Conservation (phyloP, 129 eudicot species). For the Flaveria robusta region DNA sequence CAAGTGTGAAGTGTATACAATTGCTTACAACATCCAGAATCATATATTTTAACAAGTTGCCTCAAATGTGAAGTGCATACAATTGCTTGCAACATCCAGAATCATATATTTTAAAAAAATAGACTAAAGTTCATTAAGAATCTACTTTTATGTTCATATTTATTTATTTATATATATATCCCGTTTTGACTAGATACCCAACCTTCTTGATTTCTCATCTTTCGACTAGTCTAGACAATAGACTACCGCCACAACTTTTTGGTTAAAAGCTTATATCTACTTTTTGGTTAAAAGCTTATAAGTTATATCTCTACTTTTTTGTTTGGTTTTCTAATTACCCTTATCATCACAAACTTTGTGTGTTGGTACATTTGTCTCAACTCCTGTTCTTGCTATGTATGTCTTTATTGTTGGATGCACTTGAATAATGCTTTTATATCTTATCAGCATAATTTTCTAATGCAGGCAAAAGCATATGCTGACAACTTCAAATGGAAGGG, state of each 20-base stretch:
- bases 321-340: not conserved
- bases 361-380: not conserved
- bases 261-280: not conserved
- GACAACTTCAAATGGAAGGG: slow-evolving; percentile 99
- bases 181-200: not conserved
- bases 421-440: not conserved
- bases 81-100: not conserved
- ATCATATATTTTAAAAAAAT: not conserved
- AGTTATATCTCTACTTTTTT: not conserved
- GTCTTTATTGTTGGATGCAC: slow-evolving; percentile 1
- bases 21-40: not conserved
- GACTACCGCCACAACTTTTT: not conserved
- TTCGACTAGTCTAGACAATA: not conserved
- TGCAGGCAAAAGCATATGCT: slow-evolving; percentile 85
- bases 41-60: not conserved
- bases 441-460: slow-evolving; percentile 16
- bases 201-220: not conserved
- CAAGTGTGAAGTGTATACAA: not conserved
- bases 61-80: not conserved
- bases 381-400: too few relatives aligned
- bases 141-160: not conserved
- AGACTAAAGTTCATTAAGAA: not conserved
- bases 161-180: not conserved
- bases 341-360: not conserved
- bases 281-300: not conserved